Base-by-base conservation (phyloP, 495 filamentous ascomycete species). In the Hypoxylon crocopeplum region DNA sequence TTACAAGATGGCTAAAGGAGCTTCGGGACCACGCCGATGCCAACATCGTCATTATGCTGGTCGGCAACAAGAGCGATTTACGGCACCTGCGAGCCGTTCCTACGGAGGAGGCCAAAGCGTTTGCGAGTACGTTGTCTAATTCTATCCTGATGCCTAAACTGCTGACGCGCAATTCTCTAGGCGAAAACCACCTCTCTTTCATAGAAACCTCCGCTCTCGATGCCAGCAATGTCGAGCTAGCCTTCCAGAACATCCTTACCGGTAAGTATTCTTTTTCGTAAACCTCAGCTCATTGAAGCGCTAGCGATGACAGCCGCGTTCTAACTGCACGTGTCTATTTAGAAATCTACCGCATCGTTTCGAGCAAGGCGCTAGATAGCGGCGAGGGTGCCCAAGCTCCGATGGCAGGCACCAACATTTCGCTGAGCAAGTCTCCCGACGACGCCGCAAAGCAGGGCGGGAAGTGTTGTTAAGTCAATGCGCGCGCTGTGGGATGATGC, bases 331-430 rank as follows among this genome's bases (percentile, higher is more conserved):
- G 27, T 41, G 24, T 55, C 20, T 58, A 5, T 69, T 3, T 33
- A 98, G 95, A 98, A 82, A 99, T 99, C 78, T 99, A 98, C 85
- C 89, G 92, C 66, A 99, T 99, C 71, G 95, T 99, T 49, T 97
- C 93, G 49, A 92, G 86, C 82, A 99, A 99, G 84, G 91, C 91
- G 54, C 84, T 97, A 49, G 94, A 97, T 69, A 86, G 86, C 56
- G 89, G 88, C 59, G 93, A 94, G 48, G 79, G 84, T 36, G 79
- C 84, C 62, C 87, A 88, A 67, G 86, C 88, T 65, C 88, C 87
- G 52, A 84, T 92, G 59, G 80, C 85, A 67, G 88, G 88, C 68
- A 87, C 88, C 55, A 87, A 85, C 53, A 86, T 98, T 69, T 84
- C 90, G 61, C 85, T 97, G 71, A 92, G 84, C 83, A 87, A 91